phyloP scores from a whole-genome alignment of 371 early-diverging fungal genomes.

The Smittium mucronatum region DNA sequence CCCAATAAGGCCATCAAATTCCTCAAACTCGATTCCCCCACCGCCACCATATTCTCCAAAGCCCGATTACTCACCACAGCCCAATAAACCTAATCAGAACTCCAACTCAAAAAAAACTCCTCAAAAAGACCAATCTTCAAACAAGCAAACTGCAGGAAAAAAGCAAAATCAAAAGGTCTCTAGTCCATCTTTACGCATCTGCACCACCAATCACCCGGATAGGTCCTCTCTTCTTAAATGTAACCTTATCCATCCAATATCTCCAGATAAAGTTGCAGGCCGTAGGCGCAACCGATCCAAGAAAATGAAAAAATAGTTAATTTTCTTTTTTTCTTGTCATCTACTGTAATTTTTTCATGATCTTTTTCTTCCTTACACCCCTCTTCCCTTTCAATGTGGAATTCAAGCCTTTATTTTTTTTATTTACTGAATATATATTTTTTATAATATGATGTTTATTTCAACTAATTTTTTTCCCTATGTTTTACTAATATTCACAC shows the following conservation, averaged over 20 bases:
- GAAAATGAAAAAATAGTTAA: background rate
- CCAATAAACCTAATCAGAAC: background rate
- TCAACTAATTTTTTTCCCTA: too few relatives aligned
- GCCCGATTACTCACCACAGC: background rate
- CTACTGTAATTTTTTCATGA: background rate
- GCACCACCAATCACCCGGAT: background rate
- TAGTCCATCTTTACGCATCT: background rate
- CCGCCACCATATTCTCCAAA: background rate
- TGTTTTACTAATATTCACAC: too few relatives aligned
- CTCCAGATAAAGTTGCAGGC: constrained; percentile 7
- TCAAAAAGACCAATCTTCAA: background rate
- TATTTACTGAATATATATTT: background rate
- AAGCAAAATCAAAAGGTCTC: background rate
- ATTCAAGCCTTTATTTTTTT: background rate
- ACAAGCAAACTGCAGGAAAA: background rate
- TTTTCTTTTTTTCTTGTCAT: background rate
- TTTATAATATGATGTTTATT: background rate
- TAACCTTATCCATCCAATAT: constrained; percentile 2
- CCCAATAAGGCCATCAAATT: background rate
- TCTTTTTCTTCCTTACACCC: constrained; percentile 1
- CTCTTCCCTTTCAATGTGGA: too few relatives aligned
- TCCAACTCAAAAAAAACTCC: background rate
- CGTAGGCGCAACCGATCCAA: background rate
- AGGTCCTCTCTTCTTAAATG: background rate
- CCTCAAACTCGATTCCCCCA: background rate